Evolutionary conservation across 2,329 filamentous ascomycete genomes (phyloP), one percentile per base, ranked within the genome.

Genomic region (Botrytis elliptica): DNA sequence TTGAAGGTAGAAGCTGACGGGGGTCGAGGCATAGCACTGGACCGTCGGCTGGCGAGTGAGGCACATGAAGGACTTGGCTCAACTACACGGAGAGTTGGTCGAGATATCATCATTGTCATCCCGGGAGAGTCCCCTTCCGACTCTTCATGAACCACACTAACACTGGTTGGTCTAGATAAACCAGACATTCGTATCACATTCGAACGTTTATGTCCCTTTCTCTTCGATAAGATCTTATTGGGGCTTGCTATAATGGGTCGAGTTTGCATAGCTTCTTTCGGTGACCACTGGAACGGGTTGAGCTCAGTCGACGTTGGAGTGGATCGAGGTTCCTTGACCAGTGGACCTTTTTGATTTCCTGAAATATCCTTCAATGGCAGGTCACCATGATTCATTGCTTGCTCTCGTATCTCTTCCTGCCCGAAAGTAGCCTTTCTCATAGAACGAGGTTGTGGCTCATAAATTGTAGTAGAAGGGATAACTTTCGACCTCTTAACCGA

Each of bases 221-320:
- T 73, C 7, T 71, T 72, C 3, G 75, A 59, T 20, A 63, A 65
- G 2, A 57, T 49, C 10, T 66, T 70, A 25, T 73, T 76, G 12
- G 76, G 72, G 55, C 73, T 78, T 25, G 67, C 70, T 52, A 68
- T 70, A 1, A 57, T 73, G 4, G 70, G 36, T 52, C 75, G 69
- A 8, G 69, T 70, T 66, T 77, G 71, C 73, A 76, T 77, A 40
- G 75, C 65, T 55, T 77, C 76, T 73, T 78, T 75, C 4, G 78
- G 77, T 42, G 75, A 75, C 79, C 78, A 79, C 71, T 77, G 78
- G 38, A 79, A 81, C 6, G 77, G 76, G 69, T 79, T 80, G 7
- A 55, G 69, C 46, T 74, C 60, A 29, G 29, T 25, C 6, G 68
- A 25, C 36, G 36, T 68, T 33, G 49, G 62, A 25, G 59, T 16